phyloP scores from a whole-genome alignment of 1,139 yeast genomes.

The Debaryomycetaceae sp. region DNA sequence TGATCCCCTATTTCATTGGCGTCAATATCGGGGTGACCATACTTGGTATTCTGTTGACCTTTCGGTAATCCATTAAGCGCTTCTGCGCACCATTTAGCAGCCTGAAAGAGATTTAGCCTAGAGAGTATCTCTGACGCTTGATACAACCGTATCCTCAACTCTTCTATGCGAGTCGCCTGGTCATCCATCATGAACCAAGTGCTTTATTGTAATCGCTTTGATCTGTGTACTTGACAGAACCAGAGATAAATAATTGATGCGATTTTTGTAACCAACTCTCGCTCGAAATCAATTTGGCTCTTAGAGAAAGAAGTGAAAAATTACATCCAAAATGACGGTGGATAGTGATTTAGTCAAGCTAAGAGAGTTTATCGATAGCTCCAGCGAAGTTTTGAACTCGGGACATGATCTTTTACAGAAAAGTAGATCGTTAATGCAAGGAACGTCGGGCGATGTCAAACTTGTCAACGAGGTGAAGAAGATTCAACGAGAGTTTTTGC shows the following conservation, averaged over 20 bases:
- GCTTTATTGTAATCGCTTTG: no score
- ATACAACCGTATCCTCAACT: constrained; percentile 22
- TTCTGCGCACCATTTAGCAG: constrained; percentile 82
- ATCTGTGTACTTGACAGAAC: no score
- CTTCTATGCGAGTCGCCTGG: constrained; percentile 6
- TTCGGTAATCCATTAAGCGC: constrained; percentile 51
- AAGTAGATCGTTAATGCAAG: not conserved
- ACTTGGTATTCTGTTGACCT: constrained; percentile 7
- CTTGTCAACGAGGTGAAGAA: constrained; percentile 3
- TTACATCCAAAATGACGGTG: constrained; percentile 1
- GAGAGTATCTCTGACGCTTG: constrained; percentile 24
- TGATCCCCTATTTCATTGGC: constrained; percentile 32
- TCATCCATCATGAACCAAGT: constrained; percentile 1
- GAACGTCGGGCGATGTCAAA: constrained; percentile 7
- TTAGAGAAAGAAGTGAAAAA: not conserved
- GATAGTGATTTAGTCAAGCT: constrained; percentile 3
- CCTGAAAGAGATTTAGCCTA: constrained; percentile 55
- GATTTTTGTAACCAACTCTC: not conserved
- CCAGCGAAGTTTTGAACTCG: constrained; percentile 11
- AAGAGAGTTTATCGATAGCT: constrained; percentile 2
- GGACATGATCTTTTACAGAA: constrained; percentile 6
- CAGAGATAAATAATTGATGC: not conserved
- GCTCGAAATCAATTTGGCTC: not conserved
- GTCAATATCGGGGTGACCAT: constrained; percentile 13
- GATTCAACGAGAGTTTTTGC: constrained; percentile 21